Evolutionary conservation across 805 yeast genomes (phyloP).

Genomic region (Allodekkera sacchari): DNA sequence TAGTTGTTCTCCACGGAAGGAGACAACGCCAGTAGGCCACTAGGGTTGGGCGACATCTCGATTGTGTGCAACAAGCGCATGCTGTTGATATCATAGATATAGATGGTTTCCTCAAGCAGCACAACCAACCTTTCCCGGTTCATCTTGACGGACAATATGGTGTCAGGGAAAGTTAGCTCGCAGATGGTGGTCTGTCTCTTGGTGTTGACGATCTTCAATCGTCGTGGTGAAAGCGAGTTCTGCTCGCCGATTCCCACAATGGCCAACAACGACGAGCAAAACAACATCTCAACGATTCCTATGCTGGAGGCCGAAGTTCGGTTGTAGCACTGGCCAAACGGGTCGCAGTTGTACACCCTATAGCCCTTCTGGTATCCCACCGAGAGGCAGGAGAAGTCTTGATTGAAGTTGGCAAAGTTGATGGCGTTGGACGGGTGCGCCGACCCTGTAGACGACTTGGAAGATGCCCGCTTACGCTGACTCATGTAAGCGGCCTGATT

Average conservation of each 20-base stretch:
- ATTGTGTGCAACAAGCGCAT: conserved; percentile 74
- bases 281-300: conserved; percentile 86
- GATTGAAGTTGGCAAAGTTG: conserved; percentile 51
- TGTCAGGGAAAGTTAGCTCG: conserved; percentile 81
- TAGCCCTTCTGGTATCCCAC: conserved; percentile 61
- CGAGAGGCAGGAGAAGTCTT: conserved; percentile 77
- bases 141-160: conserved; percentile 66
- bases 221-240: conserved; percentile 68
- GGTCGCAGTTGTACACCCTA: conserved; percentile 79
- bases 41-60: conserved; percentile 51
- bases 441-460: too few species aligned
- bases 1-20: conserved; percentile 42
- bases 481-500: neutral
- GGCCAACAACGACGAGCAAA: conserved; percentile 77
- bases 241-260: conserved; percentile 78
- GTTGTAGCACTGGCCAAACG: conserved; percentile 66
- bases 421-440: too few species aligned
- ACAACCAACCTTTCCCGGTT: conserved; percentile 80
- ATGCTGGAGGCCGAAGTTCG: conserved; percentile 41
- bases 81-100: conserved; percentile 83
- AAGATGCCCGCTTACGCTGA: neutral
- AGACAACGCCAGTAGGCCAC: conserved; percentile 57
- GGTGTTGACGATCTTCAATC: conserved; percentile 76
- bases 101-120: conserved; percentile 76
- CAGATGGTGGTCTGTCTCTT: conserved; percentile 65